phyloP scores from a whole-genome alignment of 2,329 filamentous ascomycete genomes.

The Ophiostoma quercus region DNA sequence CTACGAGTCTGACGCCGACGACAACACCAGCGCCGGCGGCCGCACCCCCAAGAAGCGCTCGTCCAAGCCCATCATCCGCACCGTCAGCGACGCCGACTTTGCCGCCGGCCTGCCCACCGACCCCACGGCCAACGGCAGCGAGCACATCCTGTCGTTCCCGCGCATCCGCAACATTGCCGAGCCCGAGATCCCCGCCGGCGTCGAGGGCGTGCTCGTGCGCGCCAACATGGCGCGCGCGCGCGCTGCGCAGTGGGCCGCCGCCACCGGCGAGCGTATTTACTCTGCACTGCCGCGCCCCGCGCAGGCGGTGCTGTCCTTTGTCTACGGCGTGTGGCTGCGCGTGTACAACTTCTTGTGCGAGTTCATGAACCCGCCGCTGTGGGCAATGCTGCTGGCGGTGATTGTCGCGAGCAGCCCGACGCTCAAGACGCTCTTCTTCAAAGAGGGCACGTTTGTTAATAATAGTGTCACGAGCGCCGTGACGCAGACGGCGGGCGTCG shows the following conservation, averaged over 20 bases:
- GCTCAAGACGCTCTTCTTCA: slow-evolving; percentile 82
- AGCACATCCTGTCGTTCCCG: slow-evolving; percentile 59
- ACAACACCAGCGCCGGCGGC: slow-evolving; percentile 29
- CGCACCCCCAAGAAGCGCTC: slow-evolving; percentile 29
- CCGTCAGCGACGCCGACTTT: slow-evolving; percentile 29
- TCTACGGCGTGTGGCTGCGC: slow-evolving; percentile 38
- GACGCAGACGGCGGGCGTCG: slow-evolving; percentile 78
- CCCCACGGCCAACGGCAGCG: slow-evolving; percentile 29
- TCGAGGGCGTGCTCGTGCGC: slow-evolving; percentile 40
- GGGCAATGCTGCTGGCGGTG: slow-evolving; percentile 92
- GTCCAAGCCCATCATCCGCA: slow-evolving; percentile 32
- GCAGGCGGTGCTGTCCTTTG: slow-evolving; percentile 35
- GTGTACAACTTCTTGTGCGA: slow-evolving; percentile 65
- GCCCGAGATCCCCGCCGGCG: slow-evolving; percentile 38
- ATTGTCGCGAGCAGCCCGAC: slow-evolving; percentile 80
- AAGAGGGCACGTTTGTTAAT: slow-evolving; percentile 79
- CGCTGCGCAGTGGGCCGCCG: slow-evolving; percentile 19
- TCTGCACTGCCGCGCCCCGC: slow-evolving; percentile 40
- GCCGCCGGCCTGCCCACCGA: slow-evolving; percentile 30
- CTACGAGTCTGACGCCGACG: slow-evolving; percentile 46
- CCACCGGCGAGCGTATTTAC: slow-evolving; percentile 31
- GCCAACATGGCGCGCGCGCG: slow-evolving; percentile 32
- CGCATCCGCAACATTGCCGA: slow-evolving; percentile 45
- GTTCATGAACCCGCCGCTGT: slow-evolving; percentile 97
- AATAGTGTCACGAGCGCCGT: slow-evolving; percentile 91